Base-by-base conservation (phyloP, 2,329 filamentous ascomycete genomes). In the Ophiostoma sp. region DNA sequence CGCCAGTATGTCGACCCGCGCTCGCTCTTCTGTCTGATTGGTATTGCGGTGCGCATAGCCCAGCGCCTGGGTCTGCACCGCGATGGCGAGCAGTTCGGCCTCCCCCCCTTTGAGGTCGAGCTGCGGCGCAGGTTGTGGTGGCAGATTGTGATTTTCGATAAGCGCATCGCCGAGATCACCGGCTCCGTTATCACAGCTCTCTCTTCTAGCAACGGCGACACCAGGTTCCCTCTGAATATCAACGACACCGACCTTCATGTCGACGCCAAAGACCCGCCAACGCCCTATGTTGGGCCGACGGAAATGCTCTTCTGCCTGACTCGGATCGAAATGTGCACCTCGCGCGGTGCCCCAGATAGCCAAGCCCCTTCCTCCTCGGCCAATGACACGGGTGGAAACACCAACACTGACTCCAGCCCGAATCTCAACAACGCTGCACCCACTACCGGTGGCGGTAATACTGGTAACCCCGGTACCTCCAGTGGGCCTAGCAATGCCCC, bases 111-210 rank as follows among this genome's bases (percentile, higher is more conserved):
- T 67, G 88, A 92, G 73, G 83, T 85, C 3, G 89, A 92, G 77
- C 84, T 90, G 76, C 84, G 89, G n/a, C 84, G 89, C 65, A 82
- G 89, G 49, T 78, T 92, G 1, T 92, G 89, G 89, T 92, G 89
- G 89, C 85, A 87, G 44, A 80, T 93, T 16, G 82, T 89, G 14
- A 80, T 86, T 40, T 89, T 91, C 72, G 90, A 93, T 75, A 81
- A 84, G 70, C 87, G 89, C 36, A 84, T 91, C 49, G 83, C 87
- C 68, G 89, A 92, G 75, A 84, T 91, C 76, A 83, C 85, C 3
- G 84, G 85, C 65, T 85, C 83, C 18, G 80, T 82, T 45, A 82
- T 87, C 67, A 86, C 84, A 4, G 84, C 83, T 0, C 78, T 87
- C 40, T 84, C 77, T 5, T 75, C 83, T 0, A 83, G 79, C 47